These are phyloP conservation scores for Cytidiella melzeri DNA, from an alignment of 768 basidiomycete genomes.

Conservation along the genomic window DNA sequence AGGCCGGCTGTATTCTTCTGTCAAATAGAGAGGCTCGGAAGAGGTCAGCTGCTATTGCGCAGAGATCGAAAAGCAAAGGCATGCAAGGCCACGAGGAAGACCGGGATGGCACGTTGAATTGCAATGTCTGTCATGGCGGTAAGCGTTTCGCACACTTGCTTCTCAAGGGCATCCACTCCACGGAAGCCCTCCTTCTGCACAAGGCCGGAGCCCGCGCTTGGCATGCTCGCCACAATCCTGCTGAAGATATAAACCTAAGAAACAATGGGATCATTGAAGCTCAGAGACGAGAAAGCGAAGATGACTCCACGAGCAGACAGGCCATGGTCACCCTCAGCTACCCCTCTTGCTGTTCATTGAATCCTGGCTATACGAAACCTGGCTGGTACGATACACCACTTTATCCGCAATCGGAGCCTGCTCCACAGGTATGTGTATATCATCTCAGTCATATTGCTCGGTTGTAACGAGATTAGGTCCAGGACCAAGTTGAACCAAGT, in stretches of 20 bases:
- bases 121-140: slow-evolving; percentile 31
- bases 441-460: too few relatives aligned
- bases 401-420: not conserved
- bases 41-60: too few relatives aligned
- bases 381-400: slow-evolving; percentile 59
- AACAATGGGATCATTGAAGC: too few relatives aligned
- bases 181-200: slow-evolving; percentile 27
- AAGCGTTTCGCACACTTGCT: slow-evolving; percentile 35
- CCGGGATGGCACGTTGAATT: slow-evolving; percentile 22
- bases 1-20: slow-evolving; percentile 18
- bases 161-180: slow-evolving; percentile 29
- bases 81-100: slow-evolving; percentile 7
- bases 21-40: not conserved
- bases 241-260: too few relatives aligned
- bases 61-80: not conserved
- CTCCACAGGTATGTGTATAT: too few relatives aligned
- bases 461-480: too few relatives aligned
- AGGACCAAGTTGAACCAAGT: too few relatives aligned
- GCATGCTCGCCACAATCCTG: slow-evolving; percentile 32
- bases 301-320: slow-evolving; percentile 31
- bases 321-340: slow-evolving; percentile 44
- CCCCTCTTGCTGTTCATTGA: slow-evolving; percentile 41
- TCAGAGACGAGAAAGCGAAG: too few relatives aligned
- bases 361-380: slow-evolving; percentile 29
- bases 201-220: slow-evolving; percentile 20